These are phyloP conservation scores for Domatiomyces globalis DNA, from an alignment of 2,329 filamentous ascomycete genomes.

Conservation along the genomic window DNA sequence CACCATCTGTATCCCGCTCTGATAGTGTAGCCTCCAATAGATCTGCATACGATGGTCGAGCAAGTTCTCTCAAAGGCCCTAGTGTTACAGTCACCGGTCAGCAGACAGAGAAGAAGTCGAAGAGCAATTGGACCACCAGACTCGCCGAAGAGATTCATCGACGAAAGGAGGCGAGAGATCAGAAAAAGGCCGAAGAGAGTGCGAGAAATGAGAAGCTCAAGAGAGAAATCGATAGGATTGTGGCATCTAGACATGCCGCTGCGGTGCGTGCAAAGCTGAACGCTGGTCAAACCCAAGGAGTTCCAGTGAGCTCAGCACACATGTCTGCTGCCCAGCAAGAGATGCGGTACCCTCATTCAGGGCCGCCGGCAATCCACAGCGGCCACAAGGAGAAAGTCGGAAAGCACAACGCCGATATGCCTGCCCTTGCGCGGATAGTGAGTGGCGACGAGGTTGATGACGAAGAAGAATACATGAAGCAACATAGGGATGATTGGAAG, in stretches of 20 bases:
- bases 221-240: conserved; percentile 4
- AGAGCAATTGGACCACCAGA: neutral
- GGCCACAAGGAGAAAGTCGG: conserved; percentile 1
- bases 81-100: neutral
- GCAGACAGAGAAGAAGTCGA: neutral
- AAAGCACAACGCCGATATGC: conserved; percentile 2
- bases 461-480: conserved; percentile 10
- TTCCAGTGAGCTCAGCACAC: conserved; percentile 1
- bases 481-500: conserved; percentile 10
- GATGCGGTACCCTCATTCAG: conserved; percentile 13
- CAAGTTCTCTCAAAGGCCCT: neutral
- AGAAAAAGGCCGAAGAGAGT: conserved; percentile 2
- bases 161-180: neutral
- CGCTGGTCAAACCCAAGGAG: neutral
- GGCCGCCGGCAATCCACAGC: conserved; percentile 9
- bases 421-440: conserved; percentile 11
- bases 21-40: neutral
- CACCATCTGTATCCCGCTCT: neutral
- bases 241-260: conserved; percentile 6
- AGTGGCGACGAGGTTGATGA: conserved; percentile 15
- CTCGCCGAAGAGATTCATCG: neutral
- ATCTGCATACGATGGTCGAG: neutral
- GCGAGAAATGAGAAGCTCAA: conserved; percentile 6
- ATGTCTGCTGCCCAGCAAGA: conserved; percentile 9
- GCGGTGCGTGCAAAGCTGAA: conserved; percentile 8